These are phyloP conservation scores for Ustilago vetiveriae DNA, from an alignment of 1,284 basidiomycete species.

Conservation along the genomic window DNA sequence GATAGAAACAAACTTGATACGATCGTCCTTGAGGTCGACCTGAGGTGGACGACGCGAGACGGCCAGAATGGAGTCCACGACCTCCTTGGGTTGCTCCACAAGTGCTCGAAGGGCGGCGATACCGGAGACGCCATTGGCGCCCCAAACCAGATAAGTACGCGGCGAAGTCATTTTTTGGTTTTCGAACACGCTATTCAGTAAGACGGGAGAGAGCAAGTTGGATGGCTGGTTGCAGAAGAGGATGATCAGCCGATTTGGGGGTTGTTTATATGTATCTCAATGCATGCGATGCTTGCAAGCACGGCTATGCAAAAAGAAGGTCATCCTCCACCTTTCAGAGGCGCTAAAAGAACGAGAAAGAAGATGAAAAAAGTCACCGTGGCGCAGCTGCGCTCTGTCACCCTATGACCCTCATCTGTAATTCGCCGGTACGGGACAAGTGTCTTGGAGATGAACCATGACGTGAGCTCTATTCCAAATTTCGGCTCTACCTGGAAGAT, in stretches of 20 bases:
- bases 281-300: too few relatives aligned
- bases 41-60: conserved; percentile 36
- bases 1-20: conserved; percentile 45
- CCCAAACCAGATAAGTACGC: conserved; percentile 38
- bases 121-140: conserved; percentile 42
- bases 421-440: not conserved
- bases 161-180: conserved; percentile 14
- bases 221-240: not conserved
- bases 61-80: conserved; percentile 24
- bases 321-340: not conserved
- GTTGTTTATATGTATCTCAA: too few relatives aligned
- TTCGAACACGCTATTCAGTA: not conserved
- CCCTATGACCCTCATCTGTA: not conserved
- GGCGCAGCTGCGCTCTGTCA: not conserved
- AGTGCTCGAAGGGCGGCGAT: conserved; percentile 40
- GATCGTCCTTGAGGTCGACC: conserved; percentile 34
- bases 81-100: conserved; percentile 24
- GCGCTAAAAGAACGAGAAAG: not conserved
- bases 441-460: not conserved
- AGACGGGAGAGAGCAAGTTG: too few relatives aligned
- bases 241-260: too few relatives aligned
- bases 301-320: conserved; percentile 2
- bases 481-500: too few relatives aligned
- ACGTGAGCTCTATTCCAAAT: not conserved
- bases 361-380: not conserved